A percentile compares a stretch with the other conserved stretches of the same genome.
Conservation (phyloP, 2,329 filamentous ascomycete species). For the Penicillium sp. region DNA sequence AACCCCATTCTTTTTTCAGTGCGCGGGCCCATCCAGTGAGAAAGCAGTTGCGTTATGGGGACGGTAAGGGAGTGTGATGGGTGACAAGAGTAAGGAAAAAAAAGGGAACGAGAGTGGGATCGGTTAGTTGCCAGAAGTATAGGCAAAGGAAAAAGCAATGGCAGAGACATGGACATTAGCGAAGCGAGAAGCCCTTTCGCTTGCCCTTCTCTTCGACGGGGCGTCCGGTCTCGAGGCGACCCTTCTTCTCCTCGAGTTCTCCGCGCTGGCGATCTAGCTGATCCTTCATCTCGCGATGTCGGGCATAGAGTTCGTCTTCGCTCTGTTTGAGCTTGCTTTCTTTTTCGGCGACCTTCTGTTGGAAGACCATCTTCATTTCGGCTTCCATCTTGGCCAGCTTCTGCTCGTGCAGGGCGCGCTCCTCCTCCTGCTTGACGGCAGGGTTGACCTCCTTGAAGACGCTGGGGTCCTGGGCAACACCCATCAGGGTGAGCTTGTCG, state of each 20-base stretch:
- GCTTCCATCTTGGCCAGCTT: conserved; percentile 99
- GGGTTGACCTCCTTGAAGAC: conserved; percentile 99
- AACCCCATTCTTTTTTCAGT: conserved; percentile 22
- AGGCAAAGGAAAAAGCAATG: background rate
- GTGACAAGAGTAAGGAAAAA: conserved; percentile 16
- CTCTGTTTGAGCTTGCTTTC: conserved; percentile 99
- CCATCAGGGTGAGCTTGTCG: conserved; percentile 97
- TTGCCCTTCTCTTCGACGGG: conserved; percentile 96
- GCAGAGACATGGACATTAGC: conserved; percentile 48
- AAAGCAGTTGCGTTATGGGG: conserved; percentile 16
- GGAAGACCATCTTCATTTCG: conserved; percentile 99
- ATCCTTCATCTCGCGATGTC: conserved; percentile 99
- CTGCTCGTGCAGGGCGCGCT: conserved; percentile 94
- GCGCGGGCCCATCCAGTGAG: conserved; percentile 23
- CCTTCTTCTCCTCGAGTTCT: conserved; percentile 98
- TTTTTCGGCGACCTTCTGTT: conserved; percentile 98
- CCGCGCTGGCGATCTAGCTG: conserved; percentile 88
- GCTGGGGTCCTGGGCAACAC: conserved; percentile 93
- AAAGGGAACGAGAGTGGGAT: conserved; percentile 15
- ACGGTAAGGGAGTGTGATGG: conserved; percentile 19
- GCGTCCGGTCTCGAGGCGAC: conserved; percentile 84
- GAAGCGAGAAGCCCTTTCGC: conserved; percentile 98
- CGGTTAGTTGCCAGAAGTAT: conserved; percentile 11
- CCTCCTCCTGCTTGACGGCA: conserved; percentile 98
- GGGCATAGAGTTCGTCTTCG: conserved; percentile 95